These are phyloP conservation scores for Vitis rupestris DNA, from an alignment of 164 flowering plant species.

Conservation along the genomic window DNA sequence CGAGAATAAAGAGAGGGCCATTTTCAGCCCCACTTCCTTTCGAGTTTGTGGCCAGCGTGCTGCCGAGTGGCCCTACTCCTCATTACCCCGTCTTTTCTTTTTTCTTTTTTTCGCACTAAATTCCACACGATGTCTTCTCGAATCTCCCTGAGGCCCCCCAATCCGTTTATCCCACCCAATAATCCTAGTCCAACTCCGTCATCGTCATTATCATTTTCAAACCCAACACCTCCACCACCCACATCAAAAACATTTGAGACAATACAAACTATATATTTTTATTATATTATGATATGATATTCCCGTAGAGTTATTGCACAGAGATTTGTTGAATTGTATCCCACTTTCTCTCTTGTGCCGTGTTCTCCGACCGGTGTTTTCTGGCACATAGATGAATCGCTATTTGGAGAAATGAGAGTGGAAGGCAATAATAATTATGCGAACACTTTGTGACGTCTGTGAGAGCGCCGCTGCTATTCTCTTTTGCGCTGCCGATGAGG, in stretches of 20 bases:
- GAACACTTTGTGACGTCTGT: constrained; percentile 78
- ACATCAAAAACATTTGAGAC: no score
- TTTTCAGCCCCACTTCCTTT: constrained; percentile 4
- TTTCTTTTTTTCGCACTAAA: not conserved
- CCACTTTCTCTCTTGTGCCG: not conserved
- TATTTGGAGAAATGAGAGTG: constrained; percentile 25
- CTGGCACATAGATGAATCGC: not conserved
- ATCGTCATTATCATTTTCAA: no score
- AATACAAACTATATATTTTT: no score
- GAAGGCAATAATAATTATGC: constrained; percentile 39
- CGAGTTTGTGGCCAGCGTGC: constrained; percentile 16
- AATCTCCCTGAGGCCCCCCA: constrained; percentile 7
- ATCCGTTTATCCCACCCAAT: not conserved
- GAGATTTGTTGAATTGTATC: constrained; percentile 2
- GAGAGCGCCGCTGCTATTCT: constrained; percentile 72
- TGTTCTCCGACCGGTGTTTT: constrained; percentile 1
- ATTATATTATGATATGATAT: no score
- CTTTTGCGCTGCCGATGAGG: constrained; percentile 88
- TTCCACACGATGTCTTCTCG: constrained; percentile 1
- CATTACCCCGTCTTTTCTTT: no score
- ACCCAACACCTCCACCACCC: no score
- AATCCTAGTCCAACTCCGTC: constrained; percentile 1
- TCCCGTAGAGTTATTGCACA: not conserved
- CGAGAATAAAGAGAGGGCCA: constrained; percentile 6
- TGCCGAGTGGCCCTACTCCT: not conserved